Evolutionary conservation across 164 flowering plant species (phyloP).

Genomic region (Cinnamomum micranthum): DNA sequence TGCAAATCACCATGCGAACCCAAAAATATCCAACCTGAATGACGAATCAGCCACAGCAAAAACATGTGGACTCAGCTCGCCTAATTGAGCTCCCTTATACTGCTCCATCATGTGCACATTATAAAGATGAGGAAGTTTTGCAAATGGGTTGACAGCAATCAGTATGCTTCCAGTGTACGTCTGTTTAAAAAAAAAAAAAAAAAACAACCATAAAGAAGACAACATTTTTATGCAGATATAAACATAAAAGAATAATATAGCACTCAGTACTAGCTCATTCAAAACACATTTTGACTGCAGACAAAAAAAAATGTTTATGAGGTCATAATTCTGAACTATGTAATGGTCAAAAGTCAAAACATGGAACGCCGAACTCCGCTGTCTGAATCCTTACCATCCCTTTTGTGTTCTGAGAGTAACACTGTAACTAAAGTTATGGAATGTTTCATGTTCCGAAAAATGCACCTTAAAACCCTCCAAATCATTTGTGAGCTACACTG

Average conservation of each 20-base stretch:
- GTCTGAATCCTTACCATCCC: too few relatives aligned
- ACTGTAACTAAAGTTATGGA: not conserved
- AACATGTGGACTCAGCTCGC: constrained; percentile 96
- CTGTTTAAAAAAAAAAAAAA: constrained; percentile 26
- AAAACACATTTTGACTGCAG: not conserved
- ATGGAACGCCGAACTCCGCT: not conserved
- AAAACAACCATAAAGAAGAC: not conserved
- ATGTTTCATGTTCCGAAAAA: not conserved
- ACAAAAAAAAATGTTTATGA: not conserved
- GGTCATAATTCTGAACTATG: too few relatives aligned
- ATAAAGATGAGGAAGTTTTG: constrained; percentile 95
- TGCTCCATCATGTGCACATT: constrained; percentile 97
- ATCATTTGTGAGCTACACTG: not conserved
- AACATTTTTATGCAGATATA: not conserved
- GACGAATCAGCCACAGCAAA: constrained; percentile 99
- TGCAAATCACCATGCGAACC: not conserved
- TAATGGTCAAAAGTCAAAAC: not conserved
- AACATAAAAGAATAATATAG: not conserved
- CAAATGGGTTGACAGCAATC: constrained; percentile 98
- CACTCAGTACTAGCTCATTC: not conserved
- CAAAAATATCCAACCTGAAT: constrained; percentile 55
- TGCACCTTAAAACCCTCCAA: not conserved
- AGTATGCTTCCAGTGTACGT: constrained; percentile 98
- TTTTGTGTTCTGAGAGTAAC: not conserved
- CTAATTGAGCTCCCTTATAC: constrained; percentile 91